These are phyloP conservation scores for Chaetomium sp. DNA, from an alignment of 2,329 filamentous ascomycete species.

Conservation along the genomic window DNA sequence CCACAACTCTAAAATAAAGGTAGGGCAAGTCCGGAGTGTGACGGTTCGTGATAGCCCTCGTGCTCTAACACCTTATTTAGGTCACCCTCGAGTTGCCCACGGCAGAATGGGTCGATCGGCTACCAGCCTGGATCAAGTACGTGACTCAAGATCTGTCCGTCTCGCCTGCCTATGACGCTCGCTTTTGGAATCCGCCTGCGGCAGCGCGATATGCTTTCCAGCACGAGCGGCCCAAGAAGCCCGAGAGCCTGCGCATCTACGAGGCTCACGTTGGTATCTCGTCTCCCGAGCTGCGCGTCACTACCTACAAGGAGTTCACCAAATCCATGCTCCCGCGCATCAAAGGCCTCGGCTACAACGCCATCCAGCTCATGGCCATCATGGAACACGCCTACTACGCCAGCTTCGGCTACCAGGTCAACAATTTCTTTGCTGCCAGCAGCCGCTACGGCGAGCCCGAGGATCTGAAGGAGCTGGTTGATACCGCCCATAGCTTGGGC, in stretches of 20 bases:
- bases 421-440: slow-evolving; percentile 97
- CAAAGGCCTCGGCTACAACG: slow-evolving; percentile 85
- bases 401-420: slow-evolving; percentile 97
- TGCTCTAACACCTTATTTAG: slow-evolving; percentile 36
- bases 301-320: slow-evolving; percentile 97
- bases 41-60: too few species aligned
- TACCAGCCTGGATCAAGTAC: slow-evolving; percentile 96
- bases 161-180: slow-evolving; percentile 87
- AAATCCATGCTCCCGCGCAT: slow-evolving; percentile 87
- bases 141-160: slow-evolving; percentile 88
- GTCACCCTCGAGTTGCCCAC: slow-evolving; percentile 75
- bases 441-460: slow-evolving; percentile 92
- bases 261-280: slow-evolving; percentile 99
- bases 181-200: slow-evolving; percentile 91
- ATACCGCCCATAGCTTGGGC: slow-evolving; percentile 87
- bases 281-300: slow-evolving; percentile 77
- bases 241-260: slow-evolving; percentile 82
- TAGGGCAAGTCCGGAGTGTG: slow-evolving; percentile 29
- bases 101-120: slow-evolving; percentile 75
- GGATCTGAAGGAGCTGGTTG: slow-evolving; percentile 92
- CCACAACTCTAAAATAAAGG: slow-evolving; percentile 96
- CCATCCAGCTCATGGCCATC: slow-evolving; percentile 96
- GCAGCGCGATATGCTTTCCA: slow-evolving; percentile 77
- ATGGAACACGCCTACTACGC: slow-evolving; percentile 99
- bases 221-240: slow-evolving; percentile 74